A percentile compares a stretch with the other conserved stretches of the same genome.
phyloP scores from a whole-genome alignment of 306 rosid species.

The Oxytropis ochrocephala region DNA sequence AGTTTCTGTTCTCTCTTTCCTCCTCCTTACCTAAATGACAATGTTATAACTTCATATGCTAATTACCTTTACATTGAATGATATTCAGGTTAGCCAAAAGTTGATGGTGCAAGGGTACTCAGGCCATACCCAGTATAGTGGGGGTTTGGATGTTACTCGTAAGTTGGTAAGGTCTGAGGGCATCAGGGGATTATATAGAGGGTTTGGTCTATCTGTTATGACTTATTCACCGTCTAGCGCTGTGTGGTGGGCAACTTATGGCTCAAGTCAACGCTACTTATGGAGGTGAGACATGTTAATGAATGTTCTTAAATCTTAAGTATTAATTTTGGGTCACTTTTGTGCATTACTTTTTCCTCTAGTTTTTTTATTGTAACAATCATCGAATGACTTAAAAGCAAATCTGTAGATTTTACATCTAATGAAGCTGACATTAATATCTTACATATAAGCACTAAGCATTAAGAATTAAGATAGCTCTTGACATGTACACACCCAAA shows the following conservation, averaged over 20 bases:
- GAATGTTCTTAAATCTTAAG: constrained; percentile 2
- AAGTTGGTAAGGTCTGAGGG: constrained; percentile 61
- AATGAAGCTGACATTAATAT: constrained; percentile 1
- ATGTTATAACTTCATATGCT: background rate
- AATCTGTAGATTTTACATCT: background rate
- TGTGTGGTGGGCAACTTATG: constrained; percentile 98
- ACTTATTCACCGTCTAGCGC: constrained; percentile 92
- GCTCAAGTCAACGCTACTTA: constrained; percentile 79
- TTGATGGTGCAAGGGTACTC: constrained; percentile 96
- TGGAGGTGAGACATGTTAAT: constrained; percentile 83
- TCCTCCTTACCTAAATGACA: background rate
- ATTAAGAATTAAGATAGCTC: no score
- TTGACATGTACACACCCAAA: no score
- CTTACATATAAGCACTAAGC: no score
- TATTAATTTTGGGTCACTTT: constrained; percentile 5
- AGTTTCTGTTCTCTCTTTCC: no score
- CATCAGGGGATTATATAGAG: constrained; percentile 74
- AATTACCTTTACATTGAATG: background rate
- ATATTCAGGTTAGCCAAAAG: constrained; percentile 72
- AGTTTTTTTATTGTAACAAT: background rate
- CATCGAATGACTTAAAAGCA: constrained; percentile 6
- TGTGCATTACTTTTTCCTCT: background rate
- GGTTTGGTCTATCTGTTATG: constrained; percentile 85
- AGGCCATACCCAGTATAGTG: constrained; percentile 65
- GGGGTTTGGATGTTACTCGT: constrained; percentile 85